Evolutionary conservation across 352 stramenopile species (phyloP), one percentile per base, ranked within the genome.

Genomic region (Globisporangium parvum): DNA sequence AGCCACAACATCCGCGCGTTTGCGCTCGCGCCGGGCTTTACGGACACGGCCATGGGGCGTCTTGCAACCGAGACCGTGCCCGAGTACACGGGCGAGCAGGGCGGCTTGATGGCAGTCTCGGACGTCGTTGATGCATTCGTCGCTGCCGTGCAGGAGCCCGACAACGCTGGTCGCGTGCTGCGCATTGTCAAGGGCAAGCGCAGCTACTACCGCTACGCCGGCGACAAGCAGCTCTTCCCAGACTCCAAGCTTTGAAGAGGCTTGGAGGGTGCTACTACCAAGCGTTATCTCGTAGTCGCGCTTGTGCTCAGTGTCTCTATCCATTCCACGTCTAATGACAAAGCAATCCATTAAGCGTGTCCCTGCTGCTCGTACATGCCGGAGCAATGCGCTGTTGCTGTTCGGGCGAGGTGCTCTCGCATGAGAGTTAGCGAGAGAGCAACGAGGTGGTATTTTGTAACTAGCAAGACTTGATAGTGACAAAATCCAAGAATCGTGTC

Each of bases 1-100:
- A 66, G 69, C 60, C 63, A 75, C 65, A 89, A 87, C 62, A 77
- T 93, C 28, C 83, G 83, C 48, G 72, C 76, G 26, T 82, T 88
- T 44, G 79, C 67, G 28, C 64, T 93, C 52, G 84, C 74, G 20
- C 82, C 80, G n/a, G 73, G 60, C 26, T 93, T 91, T 31, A 68
- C 82, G 0, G 66, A 89, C 55, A 93, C 82, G 0, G 63, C 65
- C 11, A 89, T 91, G 76, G 82, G 82, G 12, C 70, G 63, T 37
- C 15, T 64, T 4, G 80, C 76, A 3, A 42, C 63, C 11, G 65
- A 70, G 17, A 49, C 64, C 0, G 51, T 86, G 35, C 71, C 67
- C 0, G 50, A 81, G 55, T 73, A 85, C 51, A 85, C 65, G 49
- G 71, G 67, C 35, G 70, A 73, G 47, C 83, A 86, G 73, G 77